Conservation (phyloP, 306 rosid species). For the Lithocarpus polystachyus region DNA sequence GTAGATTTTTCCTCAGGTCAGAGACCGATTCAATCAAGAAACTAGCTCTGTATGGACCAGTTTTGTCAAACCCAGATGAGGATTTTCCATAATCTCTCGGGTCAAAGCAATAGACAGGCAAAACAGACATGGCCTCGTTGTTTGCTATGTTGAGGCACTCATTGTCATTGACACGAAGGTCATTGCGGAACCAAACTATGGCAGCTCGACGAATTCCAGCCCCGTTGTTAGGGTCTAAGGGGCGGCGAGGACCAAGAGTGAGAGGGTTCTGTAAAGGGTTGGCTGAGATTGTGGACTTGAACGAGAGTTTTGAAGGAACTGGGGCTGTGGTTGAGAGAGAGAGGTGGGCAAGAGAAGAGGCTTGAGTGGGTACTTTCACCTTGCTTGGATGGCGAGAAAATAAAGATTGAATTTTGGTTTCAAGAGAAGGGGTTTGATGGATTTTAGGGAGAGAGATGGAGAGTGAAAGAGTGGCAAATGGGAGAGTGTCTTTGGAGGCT, state of each 20-base stretch:
- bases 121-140: constrained; percentile 71
- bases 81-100: constrained; percentile 86
- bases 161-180: constrained; percentile 80
- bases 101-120: constrained; percentile 93
- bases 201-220: constrained; percentile 84
- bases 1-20: constrained; percentile 69
- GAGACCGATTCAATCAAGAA: constrained; percentile 77
- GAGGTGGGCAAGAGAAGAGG: constrained; percentile 68
- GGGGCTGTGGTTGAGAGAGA: constrained; percentile 55
- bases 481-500: constrained; percentile 20
- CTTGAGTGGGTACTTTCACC: constrained; percentile 76
- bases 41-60: constrained; percentile 72
- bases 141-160: constrained; percentile 74
- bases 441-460: constrained; percentile 63
- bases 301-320: constrained; percentile 48
- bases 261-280: constrained; percentile 75
- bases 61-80: constrained; percentile 82
- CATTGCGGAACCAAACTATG: constrained; percentile 90
- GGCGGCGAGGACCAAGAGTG: constrained; percentile 65
- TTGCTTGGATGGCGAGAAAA: constrained; percentile 48
- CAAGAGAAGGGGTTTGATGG: constrained; percentile 46
- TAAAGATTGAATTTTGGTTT: constrained; percentile 47
- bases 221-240: constrained; percentile 72
- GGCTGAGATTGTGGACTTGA: constrained; percentile 69
- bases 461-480: constrained; percentile 62